Evolutionary conservation across 257 asterid species (phyloP).

Genomic region (Echites panduratus): DNA sequence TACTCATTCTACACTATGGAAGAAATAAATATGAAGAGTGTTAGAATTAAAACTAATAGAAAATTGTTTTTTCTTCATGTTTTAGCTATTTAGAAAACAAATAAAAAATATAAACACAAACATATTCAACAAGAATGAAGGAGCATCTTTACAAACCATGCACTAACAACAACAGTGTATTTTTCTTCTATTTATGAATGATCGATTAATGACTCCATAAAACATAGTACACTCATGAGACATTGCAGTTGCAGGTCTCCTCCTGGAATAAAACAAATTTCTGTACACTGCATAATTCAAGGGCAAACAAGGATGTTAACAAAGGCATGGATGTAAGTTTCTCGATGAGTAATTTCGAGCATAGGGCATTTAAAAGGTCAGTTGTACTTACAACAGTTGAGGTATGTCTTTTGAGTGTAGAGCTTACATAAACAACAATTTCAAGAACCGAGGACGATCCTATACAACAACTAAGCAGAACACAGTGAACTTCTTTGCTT

Average conservation of each 20-base stretch:
- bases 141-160: neutral
- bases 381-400: neutral
- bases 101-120: neutral
- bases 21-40: neutral
- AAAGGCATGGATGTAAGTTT: neutral
- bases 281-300: constrained; percentile 2
- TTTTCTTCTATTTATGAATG: neutral
- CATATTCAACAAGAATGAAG: neutral
- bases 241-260: constrained; percentile 6
- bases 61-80: neutral
- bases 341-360: neutral
- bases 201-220: neutral
- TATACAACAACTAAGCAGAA: constrained; percentile 36
- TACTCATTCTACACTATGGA: neutral
- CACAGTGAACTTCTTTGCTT: constrained; percentile 77
- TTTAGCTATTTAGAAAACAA: neutral
- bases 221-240: neutral
- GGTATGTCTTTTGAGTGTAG: neutral
- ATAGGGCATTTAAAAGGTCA: neutral
- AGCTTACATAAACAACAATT: neutral
- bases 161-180: neutral
- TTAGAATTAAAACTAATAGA: neutral
- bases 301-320: neutral
- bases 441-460: neutral
- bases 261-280: neutral